A percentile compares a stretch with the other conserved stretches of the same genome.
These are phyloP conservation scores for Aspergillus felis DNA, from an alignment of 2,329 filamentous ascomycete species.

Conservation along the genomic window DNA sequence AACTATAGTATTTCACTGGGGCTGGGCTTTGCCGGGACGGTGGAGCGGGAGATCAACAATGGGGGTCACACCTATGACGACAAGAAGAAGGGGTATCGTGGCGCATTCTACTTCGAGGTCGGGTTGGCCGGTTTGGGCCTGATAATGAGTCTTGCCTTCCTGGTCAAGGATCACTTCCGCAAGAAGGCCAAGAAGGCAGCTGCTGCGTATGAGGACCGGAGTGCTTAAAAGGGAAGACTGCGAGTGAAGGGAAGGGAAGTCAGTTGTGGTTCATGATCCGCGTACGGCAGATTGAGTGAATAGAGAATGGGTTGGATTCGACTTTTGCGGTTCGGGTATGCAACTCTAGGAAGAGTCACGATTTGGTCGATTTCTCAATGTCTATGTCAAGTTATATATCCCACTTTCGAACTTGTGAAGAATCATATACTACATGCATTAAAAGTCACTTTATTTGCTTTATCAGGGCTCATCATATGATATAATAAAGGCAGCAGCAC, in stretches of 20 bases:
- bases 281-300: not conserved
- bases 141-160: not conserved
- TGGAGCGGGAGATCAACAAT: conserved; percentile 9
- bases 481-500: not conserved
- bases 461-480: not conserved
- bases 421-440: not conserved
- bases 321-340: too few species aligned
- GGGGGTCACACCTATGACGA: conserved; percentile 3
- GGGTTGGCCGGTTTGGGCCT: conserved; percentile 4
- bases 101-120: conserved; percentile 6
- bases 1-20: conserved; percentile 13
- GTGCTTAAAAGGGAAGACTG: not conserved
- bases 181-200: not conserved
- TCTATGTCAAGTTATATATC: not conserved
- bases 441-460: too few species aligned
- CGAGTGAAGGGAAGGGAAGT: too few species aligned
- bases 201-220: not conserved
- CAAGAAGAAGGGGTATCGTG: conserved; percentile 7
- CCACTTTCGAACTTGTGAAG: not conserved
- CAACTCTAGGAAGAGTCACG: not conserved
- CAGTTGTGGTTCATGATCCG: too few species aligned
- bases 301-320: not conserved
- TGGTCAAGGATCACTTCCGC: not conserved
- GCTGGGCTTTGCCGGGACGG: conserved; percentile 12
- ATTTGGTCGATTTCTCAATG: not conserved